Conservation (phyloP, 2,329 filamentous ascomycete genomes). For the Coccinonectria pachysandricola region DNA sequence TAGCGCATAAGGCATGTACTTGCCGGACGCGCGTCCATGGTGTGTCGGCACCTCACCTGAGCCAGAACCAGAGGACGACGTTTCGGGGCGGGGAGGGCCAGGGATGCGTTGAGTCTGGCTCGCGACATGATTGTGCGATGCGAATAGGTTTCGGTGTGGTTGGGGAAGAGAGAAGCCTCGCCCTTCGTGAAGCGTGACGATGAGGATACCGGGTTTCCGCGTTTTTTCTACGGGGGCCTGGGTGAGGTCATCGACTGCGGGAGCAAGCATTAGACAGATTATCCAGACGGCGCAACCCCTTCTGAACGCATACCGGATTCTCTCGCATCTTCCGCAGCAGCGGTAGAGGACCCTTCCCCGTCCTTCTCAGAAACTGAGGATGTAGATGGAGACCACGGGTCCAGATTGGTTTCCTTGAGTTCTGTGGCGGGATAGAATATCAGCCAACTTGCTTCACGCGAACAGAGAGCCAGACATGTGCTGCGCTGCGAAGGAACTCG, state of each 20-base stretch:
- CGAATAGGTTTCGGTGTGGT: slow-evolving; percentile 69
- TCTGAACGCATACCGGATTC: slow-evolving; percentile 1
- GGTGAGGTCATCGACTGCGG: slow-evolving; percentile 57
- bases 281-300: not conserved
- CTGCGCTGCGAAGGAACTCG: not conserved
- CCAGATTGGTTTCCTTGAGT: slow-evolving; percentile 6
- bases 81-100: not conserved
- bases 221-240: slow-evolving; percentile 55
- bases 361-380: slow-evolving; percentile 1
- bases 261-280: slow-evolving; percentile 1
- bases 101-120: slow-evolving; percentile 37
- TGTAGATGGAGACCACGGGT: slow-evolving; percentile 2
- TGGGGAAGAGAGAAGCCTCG: slow-evolving; percentile 78
- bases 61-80: slow-evolving; percentile 63
- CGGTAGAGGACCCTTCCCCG: slow-evolving; percentile 1
- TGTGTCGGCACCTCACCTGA: slow-evolving; percentile 81
- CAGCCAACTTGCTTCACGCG: not conserved
- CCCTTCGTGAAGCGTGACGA: slow-evolving; percentile 91
- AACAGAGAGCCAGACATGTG: not conserved
- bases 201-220: slow-evolving; percentile 84
- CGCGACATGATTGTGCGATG: slow-evolving; percentile 46
- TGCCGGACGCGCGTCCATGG: slow-evolving; percentile 86
- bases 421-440: not conserved
- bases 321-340: not conserved
- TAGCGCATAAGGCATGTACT: slow-evolving; percentile 89